These are phyloP conservation scores for Phialocephala subalpina DNA, from an alignment of 2,329 filamentous ascomycete species.

Conservation along the genomic window DNA sequence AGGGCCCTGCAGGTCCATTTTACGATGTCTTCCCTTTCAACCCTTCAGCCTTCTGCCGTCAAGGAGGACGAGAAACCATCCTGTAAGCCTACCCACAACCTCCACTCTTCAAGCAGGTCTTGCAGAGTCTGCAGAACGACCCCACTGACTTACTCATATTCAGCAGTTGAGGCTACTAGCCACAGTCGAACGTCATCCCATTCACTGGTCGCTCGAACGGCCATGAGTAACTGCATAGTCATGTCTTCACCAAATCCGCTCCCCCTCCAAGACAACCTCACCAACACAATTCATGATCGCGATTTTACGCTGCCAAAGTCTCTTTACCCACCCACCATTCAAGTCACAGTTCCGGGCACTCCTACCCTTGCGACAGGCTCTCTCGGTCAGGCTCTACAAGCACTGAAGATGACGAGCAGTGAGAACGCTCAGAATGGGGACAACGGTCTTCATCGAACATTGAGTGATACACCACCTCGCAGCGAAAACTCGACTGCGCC, in stretches of 20 bases:
- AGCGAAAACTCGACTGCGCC: conserved; percentile 42
- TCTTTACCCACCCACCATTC: conserved; percentile 19
- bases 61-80: not conserved
- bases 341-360: conserved; percentile 7
- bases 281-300: not conserved
- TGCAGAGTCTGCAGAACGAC: not conserved
- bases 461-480: conserved; percentile 33
- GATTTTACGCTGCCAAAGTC: conserved; percentile 9
- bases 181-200: conserved; percentile 21
- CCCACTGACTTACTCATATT: conserved; percentile 16
- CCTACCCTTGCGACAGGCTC: conserved; percentile 2
- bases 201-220: conserved; percentile 23
- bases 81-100: not conserved
- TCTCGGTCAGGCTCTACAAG: conserved; percentile 26
- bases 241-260: conserved; percentile 18
- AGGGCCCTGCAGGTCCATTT: not conserved
- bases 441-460: not conserved
- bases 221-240: conserved; percentile 23
- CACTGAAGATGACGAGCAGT: conserved; percentile 16
- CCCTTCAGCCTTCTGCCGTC: not conserved
- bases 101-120: conserved; percentile 3
- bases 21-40: not conserved
- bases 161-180: conserved; percentile 5
- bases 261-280: conserved; percentile 9
- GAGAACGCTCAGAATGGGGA: conserved; percentile 13